Base-by-base conservation (phyloP, 2,329 filamentous ascomycete genomes). In the Beauveria sp. region DNA sequence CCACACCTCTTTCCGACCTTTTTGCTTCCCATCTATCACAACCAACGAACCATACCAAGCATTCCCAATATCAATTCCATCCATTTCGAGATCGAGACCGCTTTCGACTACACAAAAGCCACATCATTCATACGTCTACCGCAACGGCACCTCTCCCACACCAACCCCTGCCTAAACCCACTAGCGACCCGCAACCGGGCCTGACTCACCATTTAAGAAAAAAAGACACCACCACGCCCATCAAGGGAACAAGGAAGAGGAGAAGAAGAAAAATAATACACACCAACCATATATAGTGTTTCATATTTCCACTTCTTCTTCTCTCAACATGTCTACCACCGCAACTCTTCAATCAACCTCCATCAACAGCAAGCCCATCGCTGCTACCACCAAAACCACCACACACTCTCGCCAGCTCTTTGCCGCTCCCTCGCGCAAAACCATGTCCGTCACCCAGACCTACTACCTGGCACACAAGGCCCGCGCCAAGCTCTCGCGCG, bases 381-480 rank as follows among this genome's bases (percentile, higher is more conserved):
- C 57, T 59, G 57, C 58, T 14, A 26, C 58, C 43, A 66, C 61
- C 54, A 65, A 63, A 66, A 67, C 67, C 62, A 62, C 69, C 64
- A 67, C 73, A 62, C 67, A 71, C 63, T 62, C 69, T 65, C 67
- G 69, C 59, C 68, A 70, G 63, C 70, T 69, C 58, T 70, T 74
- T 30, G 72, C 75, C 67, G 76, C 77, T 42, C 69, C 78, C 56
- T 75, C 78, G 66, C 82, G 89, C 79, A 90, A 92, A 78, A 93
- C 89, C 79, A 98, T 98, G 95, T 96, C 90, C 75, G 89, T 98
- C 80, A 96, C 93, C 30, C 92, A 97, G 79, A 98, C 93, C 65
- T 99, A 98, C 88, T 96, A 91, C 81, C 89, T 98, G 70, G 95
- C 95, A 74, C 93, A 96, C 83, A 93, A 93, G 78, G 95, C 95